Evolutionary conservation across 306 rosid species (phyloP).

Genomic region (Arachis hypogaea): DNA sequence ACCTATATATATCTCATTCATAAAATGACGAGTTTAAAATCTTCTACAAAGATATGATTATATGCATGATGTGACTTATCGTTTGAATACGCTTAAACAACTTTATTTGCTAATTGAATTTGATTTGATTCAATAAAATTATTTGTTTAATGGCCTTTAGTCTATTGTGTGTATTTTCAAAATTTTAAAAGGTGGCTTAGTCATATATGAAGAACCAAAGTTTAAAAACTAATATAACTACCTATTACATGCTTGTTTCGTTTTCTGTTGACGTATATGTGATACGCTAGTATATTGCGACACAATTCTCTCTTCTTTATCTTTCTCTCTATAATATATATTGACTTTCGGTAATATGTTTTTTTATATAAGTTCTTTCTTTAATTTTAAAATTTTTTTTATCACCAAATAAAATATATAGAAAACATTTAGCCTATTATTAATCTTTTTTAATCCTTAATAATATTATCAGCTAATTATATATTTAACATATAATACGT

Average conservation of each 20-base stretch:
- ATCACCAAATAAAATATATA: no score
- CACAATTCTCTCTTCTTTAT: background rate
- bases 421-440: no score
- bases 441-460: no score
- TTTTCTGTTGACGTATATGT: background rate
- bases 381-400: no score
- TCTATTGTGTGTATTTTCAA: background rate
- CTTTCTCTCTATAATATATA: background rate
- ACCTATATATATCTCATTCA: background rate
- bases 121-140: constrained; percentile 26
- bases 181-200: background rate
- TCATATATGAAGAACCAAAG: background rate
- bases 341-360: background rate
- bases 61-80: constrained; percentile 45
- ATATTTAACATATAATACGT: no score
- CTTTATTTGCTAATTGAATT: constrained; percentile 6
- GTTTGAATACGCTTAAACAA: constrained; percentile 11
- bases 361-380: background rate
- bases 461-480: no score
- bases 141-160: background rate
- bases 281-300: background rate
- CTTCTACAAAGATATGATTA: constrained; percentile 42
- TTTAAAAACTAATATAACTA: background rate
- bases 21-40: constrained; percentile 39
- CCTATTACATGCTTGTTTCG: background rate